These are phyloP conservation scores for Quercus wislizeni DNA, from an alignment of 306 rosid genomes.

Conservation along the genomic window DNA sequence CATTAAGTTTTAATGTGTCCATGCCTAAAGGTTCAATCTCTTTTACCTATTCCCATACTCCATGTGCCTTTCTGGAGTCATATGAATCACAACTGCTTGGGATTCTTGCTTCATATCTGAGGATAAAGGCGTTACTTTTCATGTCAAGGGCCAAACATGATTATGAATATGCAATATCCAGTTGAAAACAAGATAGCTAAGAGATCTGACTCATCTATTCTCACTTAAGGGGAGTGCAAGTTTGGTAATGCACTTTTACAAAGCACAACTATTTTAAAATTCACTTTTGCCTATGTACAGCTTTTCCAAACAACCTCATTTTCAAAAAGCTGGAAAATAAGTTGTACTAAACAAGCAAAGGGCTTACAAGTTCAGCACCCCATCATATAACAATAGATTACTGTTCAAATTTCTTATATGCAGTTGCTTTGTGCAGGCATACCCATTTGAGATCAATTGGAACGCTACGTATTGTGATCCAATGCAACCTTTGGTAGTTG, in stretches of 20 bases:
- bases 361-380: not conserved
- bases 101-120: not conserved
- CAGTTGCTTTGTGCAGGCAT: constrained; percentile 66
- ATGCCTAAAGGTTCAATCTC: not conserved
- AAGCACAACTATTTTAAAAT: no score
- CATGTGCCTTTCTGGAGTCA: not conserved
- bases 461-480: constrained; percentile 47
- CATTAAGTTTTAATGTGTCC: not conserved
- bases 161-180: not conserved
- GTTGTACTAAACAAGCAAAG: not conserved
- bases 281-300: no score
- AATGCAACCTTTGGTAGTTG: constrained; percentile 73
- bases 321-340: no score
- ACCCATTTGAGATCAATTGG: constrained; percentile 80
- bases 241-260: no score
- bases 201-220: not conserved
- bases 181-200: not conserved
- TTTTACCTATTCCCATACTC: not conserved
- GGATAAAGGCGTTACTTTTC: not conserved
- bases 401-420: constrained; percentile 14
- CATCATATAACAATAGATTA: not conserved
- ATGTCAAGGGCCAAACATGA: not conserved
- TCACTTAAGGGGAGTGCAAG: not conserved
- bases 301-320: no score
- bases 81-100: not conserved